Evolutionary conservation across 1,139 yeast species (phyloP), one percentile per base, ranked within the genome.

Genomic region (Pneumocystis oryctolagi): DNA sequence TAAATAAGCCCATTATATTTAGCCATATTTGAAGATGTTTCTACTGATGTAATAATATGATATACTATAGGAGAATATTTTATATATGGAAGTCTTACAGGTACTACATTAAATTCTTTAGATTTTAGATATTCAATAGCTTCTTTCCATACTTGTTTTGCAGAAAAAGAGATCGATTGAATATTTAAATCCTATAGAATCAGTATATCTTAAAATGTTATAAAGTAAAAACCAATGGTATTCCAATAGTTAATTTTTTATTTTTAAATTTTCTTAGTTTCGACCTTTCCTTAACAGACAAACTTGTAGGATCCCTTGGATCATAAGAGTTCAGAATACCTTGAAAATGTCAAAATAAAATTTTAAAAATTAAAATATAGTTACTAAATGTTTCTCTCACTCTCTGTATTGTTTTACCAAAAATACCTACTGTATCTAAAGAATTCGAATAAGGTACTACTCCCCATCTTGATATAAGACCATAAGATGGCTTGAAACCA

Each of bases 401-500:
- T 0, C 75, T 70, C 0, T 71, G 74, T 4, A 86, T 67, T 58
- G 80, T 76, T 20, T 77, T 77, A 0, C 89, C 77, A 57, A 90
- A 64, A 0, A 94, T 80, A 0, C 99, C 99, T 9, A 94, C 97
- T 0, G 97, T 89, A 72, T 94, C 99, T 62, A 94, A 77, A 37
- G 94, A 85, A 72, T 94, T 97, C 0, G 97, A 97, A 74, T 89
- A 92, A 0, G 97, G 84, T 3, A 90, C 77, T 14, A 92, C 88
- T 1, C 98, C 99, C 84, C 89, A 84, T 63, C 99, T 77, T 0
- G 97, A 89, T 2, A 94, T 76, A 42, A 96, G 77, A 0, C 98
- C 98, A 72, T 92, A 92, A 0, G 94, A 79, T 0, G 98, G 98
- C 72, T 92, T 92, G 75, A 87, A 89, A 0, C 98, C 98, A 59